phyloP scores from a whole-genome alignment of 2,329 filamentous ascomycete species.

The Curvularia sp. region DNA sequence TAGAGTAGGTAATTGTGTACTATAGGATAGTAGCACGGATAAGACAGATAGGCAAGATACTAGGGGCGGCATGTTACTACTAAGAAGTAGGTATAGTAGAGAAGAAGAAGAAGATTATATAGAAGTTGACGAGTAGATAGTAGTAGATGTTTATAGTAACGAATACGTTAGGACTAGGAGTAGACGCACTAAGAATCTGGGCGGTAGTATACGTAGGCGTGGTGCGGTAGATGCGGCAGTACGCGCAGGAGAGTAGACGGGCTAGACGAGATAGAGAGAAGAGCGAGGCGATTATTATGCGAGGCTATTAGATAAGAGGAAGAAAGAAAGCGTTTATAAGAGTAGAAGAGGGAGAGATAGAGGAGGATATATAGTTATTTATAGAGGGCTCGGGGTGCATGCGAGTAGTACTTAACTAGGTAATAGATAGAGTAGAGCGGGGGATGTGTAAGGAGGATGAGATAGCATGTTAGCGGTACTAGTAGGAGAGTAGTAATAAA shows the following conservation, averaged over 20 bases:
- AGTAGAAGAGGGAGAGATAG: slow-evolving; percentile 8
- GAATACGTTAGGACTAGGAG: slow-evolving; percentile 21
- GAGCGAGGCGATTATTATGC: too few species aligned
- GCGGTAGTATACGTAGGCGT: slow-evolving; percentile 16
- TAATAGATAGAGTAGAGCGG: slow-evolving; percentile 13
- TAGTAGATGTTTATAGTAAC: slow-evolving; percentile 19
- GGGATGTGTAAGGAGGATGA: slow-evolving; percentile 6
- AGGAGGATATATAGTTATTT: slow-evolving; percentile 11
- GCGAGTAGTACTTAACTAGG: slow-evolving; percentile 12
- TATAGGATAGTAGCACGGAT: slow-evolving; percentile 10
- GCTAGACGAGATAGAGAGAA: slow-evolving; percentile 9
- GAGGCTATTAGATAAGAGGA: slow-evolving; percentile 2
- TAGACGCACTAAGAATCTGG: slow-evolving; percentile 15
- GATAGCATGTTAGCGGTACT: neutral
- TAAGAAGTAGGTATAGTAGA: slow-evolving; percentile 13
- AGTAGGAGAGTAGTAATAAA: neutral
- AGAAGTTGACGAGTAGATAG: slow-evolving; percentile 10
- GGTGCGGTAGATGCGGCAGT: slow-evolving; percentile 14
- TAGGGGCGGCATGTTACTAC: too few species aligned
- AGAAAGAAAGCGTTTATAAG: slow-evolving; percentile 9
- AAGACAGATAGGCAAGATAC: slow-evolving; percentile 16
- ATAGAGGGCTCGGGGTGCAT: slow-evolving; percentile 6
- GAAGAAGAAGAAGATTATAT: slow-evolving; percentile 9
- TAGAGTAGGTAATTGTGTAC: slow-evolving; percentile 16
- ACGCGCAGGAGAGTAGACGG: slow-evolving; percentile 15